Percentiles rank a stretch among this genome's conserved stretches.
phyloP scores from a whole-genome alignment of 495 filamentous ascomycete species.

The Hyaloscypha hepaticicola region DNA sequence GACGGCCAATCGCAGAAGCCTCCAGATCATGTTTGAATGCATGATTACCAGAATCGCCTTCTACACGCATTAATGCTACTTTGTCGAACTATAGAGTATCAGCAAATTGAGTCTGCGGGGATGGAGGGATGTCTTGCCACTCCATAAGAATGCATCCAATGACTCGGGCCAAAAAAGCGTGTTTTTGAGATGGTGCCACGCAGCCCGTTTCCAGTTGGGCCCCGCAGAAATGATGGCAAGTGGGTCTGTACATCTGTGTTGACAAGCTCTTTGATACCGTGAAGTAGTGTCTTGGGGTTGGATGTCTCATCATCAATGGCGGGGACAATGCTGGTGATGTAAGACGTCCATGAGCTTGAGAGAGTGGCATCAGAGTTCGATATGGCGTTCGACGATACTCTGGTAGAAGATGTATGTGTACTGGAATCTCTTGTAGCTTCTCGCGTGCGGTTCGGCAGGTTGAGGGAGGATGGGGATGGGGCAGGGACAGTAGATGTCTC shows the following conservation, averaged over 20 bases:
- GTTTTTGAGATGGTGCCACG: conserved; percentile 40
- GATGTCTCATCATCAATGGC: background rate
- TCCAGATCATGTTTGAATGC: background rate
- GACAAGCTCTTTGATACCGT: conserved; percentile 12
- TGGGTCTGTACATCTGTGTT: background rate
- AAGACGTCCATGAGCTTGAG: conserved; percentile 3
- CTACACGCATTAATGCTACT: conserved; percentile 8
- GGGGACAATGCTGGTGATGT: background rate
- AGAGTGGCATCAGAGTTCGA: background rate
- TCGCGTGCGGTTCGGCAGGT: background rate
- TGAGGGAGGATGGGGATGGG: background rate
- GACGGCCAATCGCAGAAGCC: conserved; percentile 7
- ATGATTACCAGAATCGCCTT: background rate
- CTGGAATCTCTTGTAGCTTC: background rate
- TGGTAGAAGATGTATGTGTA: background rate
- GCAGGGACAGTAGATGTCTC: background rate
- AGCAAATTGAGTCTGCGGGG: background rate
- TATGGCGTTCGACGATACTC: background rate
- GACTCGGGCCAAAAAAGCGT: conserved; percentile 51
- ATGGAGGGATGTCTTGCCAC: conserved; percentile 39
- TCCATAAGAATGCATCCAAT: conserved; percentile 51
- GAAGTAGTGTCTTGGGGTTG: background rate
- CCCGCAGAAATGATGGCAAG: background rate
- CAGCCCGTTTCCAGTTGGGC: background rate
- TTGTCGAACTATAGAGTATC: conserved; percentile 13